These are phyloP conservation scores for Nowakowskiella sp. DNA, from an alignment of 192 early-diverging fungal species.

Conservation along the genomic window DNA sequence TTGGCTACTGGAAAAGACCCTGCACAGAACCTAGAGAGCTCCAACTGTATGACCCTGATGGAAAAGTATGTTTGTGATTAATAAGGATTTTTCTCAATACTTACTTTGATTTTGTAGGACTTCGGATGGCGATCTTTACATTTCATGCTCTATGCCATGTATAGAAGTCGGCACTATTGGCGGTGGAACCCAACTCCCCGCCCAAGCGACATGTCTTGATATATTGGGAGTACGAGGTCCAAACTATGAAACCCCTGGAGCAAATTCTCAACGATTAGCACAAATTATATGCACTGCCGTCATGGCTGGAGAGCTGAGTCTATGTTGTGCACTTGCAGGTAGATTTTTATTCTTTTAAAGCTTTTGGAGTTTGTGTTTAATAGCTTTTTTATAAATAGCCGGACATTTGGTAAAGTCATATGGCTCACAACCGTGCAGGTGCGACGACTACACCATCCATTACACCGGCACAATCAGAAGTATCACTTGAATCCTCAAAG, in stretches of 20 bases:
- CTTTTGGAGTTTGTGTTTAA: neutral
- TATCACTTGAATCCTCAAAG: too few relatives aligned
- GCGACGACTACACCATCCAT: too few relatives aligned
- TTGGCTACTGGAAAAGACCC: slow-evolving; percentile 92
- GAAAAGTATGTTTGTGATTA: slow-evolving; percentile 39
- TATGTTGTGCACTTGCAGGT: slow-evolving; percentile 71
- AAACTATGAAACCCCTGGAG: slow-evolving; percentile 65
- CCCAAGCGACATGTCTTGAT: slow-evolving; percentile 81
- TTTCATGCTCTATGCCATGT: slow-evolving; percentile 88
- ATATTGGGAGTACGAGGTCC: slow-evolving; percentile 82
- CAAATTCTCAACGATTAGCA: slow-evolving; percentile 78
- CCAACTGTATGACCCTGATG: slow-evolving; percentile 91
- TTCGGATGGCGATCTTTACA: slow-evolving; percentile 66
- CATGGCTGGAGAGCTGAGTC: slow-evolving; percentile 86
- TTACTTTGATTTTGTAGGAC: slow-evolving; percentile 36
- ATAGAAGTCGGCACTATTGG: slow-evolving; percentile 95
- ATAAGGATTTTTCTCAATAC: neutral
- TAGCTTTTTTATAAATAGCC: slow-evolving; percentile 25
- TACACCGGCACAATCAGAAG: too few relatives aligned
- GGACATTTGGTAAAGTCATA: slow-evolving; percentile 86
- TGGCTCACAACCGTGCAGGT: slow-evolving; percentile 85
- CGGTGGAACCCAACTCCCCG: slow-evolving; percentile 75
- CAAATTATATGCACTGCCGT: slow-evolving; percentile 79
- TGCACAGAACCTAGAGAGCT: slow-evolving; percentile 90
- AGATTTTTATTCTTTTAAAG: neutral